Percentiles rank a stretch among this genome's conserved stretches.
phyloP scores from a whole-genome alignment of 1,284 basidiomycete species.

The Fistulinella staudtii region DNA sequence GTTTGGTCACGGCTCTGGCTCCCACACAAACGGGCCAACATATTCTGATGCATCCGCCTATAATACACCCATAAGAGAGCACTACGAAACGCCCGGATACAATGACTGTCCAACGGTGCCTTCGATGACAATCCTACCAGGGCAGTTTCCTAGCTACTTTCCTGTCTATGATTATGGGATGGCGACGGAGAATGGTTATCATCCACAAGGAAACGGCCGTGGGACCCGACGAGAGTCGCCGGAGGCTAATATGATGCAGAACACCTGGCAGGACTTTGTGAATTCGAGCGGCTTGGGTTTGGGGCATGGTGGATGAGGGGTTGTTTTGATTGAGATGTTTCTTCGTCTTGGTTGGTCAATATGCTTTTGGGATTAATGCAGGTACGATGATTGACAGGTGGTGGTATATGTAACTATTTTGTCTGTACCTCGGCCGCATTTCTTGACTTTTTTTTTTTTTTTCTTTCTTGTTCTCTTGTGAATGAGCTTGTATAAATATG shows the following conservation, averaged over 20 bases:
- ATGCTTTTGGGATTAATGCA: no score
- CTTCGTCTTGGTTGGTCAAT: no score
- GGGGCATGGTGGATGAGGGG: constrained; percentile 17
- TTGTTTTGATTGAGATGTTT: neutral
- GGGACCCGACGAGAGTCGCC: constrained; percentile 45
- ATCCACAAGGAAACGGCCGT: constrained; percentile 36
- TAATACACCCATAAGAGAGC: constrained; percentile 28
- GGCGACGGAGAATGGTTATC: constrained; percentile 33
- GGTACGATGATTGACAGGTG: no score
- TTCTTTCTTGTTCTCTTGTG: neutral
- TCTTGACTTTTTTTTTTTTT: constrained; percentile 20
- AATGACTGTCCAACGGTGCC: constrained; percentile 26
- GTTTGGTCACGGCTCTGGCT: constrained; percentile 43
- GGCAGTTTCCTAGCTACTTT: constrained; percentile 64
- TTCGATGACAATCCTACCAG: constrained; percentile 30
- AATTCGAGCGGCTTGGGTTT: constrained; percentile 26
- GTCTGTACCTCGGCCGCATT: constrained; percentile 8
- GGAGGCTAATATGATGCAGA: constrained; percentile 51
- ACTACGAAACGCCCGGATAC: constrained; percentile 26
- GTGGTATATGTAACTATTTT: constrained; percentile 18
- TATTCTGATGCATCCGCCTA: constrained; percentile 26
- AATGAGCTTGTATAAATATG: constrained; percentile 19
- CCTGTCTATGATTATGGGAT: constrained; percentile 70
- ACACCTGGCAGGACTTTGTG: constrained; percentile 60
- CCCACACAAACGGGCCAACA: constrained; percentile 23